phyloP scores from a whole-genome alignment of 371 early-diverging fungal species.

The Syncephalastrum sp. region DNA sequence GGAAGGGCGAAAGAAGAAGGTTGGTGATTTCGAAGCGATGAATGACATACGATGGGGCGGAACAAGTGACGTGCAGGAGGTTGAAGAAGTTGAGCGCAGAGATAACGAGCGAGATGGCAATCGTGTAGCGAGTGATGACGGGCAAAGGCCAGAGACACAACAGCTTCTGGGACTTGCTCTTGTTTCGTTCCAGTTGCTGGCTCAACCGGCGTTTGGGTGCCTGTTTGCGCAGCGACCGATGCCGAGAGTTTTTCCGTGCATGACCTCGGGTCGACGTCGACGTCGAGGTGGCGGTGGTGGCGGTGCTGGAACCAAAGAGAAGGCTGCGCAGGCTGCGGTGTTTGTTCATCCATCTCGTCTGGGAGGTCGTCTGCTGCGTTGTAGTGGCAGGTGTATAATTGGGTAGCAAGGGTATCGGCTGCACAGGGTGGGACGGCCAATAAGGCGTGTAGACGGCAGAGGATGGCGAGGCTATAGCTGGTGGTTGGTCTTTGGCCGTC shows the following conservation, averaged over 20 bases:
- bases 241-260: too few relatives aligned
- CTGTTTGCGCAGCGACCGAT: too few relatives aligned
- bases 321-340: too few relatives aligned
- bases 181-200: constrained; percentile 2
- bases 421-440: too few relatives aligned
- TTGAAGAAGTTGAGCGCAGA: constrained; percentile 34
- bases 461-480: too few relatives aligned
- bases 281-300: constrained; percentile 2
- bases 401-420: too few relatives aligned
- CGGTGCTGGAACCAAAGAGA: neutral
- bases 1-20: constrained; percentile 48
- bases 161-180: constrained; percentile 41
- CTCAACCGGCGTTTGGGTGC: too few relatives aligned
- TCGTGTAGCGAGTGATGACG: constrained; percentile 46
- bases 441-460: too few relatives aligned
- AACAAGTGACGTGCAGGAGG: constrained; percentile 32
- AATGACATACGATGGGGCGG: constrained; percentile 49
- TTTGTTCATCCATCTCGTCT: too few relatives aligned
- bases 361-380: too few relatives aligned
- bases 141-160: constrained; percentile 55
- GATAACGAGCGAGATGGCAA: constrained; percentile 35
- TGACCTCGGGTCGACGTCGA: neutral
- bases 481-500: too few relatives aligned
- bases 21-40: constrained; percentile 39
- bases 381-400: too few relatives aligned